These are phyloP conservation scores for Microdochium trichocladiopsis DNA, from an alignment of 2,329 filamentous ascomycete species.

Conservation along the genomic window DNA sequence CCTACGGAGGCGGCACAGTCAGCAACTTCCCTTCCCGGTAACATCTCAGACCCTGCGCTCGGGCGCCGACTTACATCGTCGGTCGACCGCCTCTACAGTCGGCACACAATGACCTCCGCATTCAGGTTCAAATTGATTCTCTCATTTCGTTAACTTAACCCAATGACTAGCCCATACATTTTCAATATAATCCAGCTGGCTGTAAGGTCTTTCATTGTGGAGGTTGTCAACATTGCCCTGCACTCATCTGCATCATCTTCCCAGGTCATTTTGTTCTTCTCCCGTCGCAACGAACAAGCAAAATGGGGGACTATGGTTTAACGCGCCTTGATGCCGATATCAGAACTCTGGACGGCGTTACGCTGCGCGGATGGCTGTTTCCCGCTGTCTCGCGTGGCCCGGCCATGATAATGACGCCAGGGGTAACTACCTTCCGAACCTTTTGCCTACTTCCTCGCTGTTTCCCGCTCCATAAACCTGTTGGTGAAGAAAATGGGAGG, in stretches of 20 bases:
- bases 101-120: background rate
- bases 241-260: background rate
- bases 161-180: background rate
- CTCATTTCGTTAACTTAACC: background rate
- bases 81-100: background rate
- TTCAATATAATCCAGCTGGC: background rate
- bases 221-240: background rate
- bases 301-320: background rate
- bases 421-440: constrained; percentile 12
- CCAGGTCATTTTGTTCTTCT: background rate
- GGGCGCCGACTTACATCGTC: background rate
- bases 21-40: background rate
- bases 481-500: background rate
- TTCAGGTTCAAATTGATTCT: background rate
- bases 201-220: background rate
- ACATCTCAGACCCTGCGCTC: background rate
- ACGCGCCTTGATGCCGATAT: constrained; percentile 23
- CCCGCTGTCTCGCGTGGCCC: constrained; percentile 15
- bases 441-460: background rate
- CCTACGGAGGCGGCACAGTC: background rate
- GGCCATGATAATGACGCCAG: constrained; percentile 19
- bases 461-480: background rate
- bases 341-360: constrained; percentile 30
- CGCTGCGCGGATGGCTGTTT: constrained; percentile 28
- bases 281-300: background rate